These are phyloP conservation scores for Boletus subparvulus DNA, from an alignment of 768 basidiomycete species.

Conservation along the genomic window DNA sequence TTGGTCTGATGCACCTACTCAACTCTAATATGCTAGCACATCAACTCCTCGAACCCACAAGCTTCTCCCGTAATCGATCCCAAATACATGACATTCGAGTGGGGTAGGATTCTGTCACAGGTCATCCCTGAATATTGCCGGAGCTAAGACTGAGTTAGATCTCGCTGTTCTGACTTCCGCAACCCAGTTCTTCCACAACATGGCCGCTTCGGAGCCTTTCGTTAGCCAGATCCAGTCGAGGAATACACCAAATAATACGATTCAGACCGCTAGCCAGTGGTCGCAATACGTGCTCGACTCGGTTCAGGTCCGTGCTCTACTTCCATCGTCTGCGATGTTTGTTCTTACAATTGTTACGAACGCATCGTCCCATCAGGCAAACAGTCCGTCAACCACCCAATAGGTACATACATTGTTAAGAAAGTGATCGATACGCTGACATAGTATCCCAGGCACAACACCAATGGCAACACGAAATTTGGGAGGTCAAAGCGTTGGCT, in stretches of 20 bases:
- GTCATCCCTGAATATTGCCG: too few species aligned
- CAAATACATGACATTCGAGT: not conserved
- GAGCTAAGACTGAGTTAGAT: not conserved
- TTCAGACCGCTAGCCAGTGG: not conserved
- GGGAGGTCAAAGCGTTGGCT: not conserved
- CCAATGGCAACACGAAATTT: not conserved
- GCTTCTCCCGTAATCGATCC: slow-evolving; percentile 2
- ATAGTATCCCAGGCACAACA: not conserved
- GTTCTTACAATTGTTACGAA: not conserved
- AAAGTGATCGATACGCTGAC: not conserved
- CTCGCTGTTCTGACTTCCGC: not conserved
- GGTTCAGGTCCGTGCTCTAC: not conserved
- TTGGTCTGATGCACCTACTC: not conserved
- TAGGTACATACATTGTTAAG: not conserved
- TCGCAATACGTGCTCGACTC: not conserved
- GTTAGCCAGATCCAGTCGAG: not conserved
- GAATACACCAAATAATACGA: not conserved
- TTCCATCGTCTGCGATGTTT: not conserved
- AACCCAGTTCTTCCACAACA: not conserved
- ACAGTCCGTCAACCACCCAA: not conserved
- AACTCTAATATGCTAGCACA: not conserved
- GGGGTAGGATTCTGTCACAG: not conserved
- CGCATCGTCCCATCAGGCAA: not conserved
- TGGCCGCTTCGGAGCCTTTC: not conserved
- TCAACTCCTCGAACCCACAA: not conserved